Conservation (phyloP, 2,329 filamentous ascomycete genomes). For the Apiospora arundinis region DNA sequence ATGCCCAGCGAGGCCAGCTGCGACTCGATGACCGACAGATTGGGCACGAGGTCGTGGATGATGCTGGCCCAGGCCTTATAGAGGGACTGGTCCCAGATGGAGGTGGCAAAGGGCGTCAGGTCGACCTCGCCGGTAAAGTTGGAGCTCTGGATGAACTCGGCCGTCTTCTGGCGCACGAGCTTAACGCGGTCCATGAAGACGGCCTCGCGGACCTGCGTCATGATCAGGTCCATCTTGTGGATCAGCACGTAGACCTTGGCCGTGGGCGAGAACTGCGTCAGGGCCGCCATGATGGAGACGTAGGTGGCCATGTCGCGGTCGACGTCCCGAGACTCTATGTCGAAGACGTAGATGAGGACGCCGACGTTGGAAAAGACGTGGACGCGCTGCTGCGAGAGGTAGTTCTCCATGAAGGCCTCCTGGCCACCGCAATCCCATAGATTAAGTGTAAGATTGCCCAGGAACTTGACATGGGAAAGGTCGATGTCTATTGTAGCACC, state of each 20-base stretch:
- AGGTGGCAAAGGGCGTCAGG: conserved; percentile 90
- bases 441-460: conserved; percentile 96
- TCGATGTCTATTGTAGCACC: conserved; percentile 98
- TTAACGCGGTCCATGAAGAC: conserved; percentile 86
- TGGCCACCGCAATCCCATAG: conserved; percentile 99
- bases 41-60: conserved; percentile 97
- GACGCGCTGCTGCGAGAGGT: conserved; percentile 91
- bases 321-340: conserved; percentile 95
- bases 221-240: conserved; percentile 98
- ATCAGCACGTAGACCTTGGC: conserved; percentile 94
- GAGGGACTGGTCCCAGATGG: conserved; percentile 97
- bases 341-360: conserved; percentile 98
- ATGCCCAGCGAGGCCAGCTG: conserved; percentile 83
- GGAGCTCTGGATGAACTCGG: conserved; percentile 55
- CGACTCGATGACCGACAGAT: conserved; percentile 84
- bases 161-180: conserved; percentile 76
- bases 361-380: conserved; percentile 98
- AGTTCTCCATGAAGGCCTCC: conserved; percentile 98
- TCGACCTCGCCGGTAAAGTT: conserved; percentile 58
- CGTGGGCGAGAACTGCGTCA: conserved; percentile 80
- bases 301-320: conserved; percentile 93
- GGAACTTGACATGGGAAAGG: conserved; percentile 97
- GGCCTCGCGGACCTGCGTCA: conserved; percentile 75
- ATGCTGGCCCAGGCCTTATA: conserved; percentile 99
- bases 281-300: conserved; percentile 84